A percentile compares a stretch with the other conserved stretches of the same genome.
phyloP scores from a whole-genome alignment of 176 grass and related monocot species.

The Cenchrus purpureus region DNA sequence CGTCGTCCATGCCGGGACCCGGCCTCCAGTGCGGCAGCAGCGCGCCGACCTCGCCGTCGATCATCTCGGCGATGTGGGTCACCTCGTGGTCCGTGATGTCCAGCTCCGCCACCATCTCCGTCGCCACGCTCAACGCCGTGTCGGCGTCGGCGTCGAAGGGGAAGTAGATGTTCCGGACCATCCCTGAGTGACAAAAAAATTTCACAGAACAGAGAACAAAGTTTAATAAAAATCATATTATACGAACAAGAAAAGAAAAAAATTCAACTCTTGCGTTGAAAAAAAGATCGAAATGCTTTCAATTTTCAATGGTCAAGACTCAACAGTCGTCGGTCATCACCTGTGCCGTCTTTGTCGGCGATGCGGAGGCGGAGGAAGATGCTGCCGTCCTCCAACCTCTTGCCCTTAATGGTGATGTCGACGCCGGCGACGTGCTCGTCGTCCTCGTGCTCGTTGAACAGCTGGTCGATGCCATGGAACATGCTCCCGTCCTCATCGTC shows the following conservation, averaged over 20 bases:
- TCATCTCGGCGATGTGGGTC: constrained; percentile 79
- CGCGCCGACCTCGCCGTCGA: constrained; percentile 62
- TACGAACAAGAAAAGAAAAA: not conserved
- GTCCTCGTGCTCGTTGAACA: constrained; percentile 68
- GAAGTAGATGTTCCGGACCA: constrained; percentile 68
- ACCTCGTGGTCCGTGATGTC: constrained; percentile 92
- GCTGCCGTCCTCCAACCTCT: constrained; percentile 59
- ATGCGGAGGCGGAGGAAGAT: constrained; percentile 78
- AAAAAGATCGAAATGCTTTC: not conserved
- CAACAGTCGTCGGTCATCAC: not conserved
- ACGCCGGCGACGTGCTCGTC: constrained; percentile 40
- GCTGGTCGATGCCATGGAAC: constrained; percentile 54
- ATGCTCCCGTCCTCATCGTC: constrained; percentile 21
- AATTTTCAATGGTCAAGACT: constrained; percentile 16
- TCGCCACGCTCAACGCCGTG: constrained; percentile 77
- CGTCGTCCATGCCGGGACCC: constrained; percentile 48
- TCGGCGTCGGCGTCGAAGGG: constrained; percentile 69
- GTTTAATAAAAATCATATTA: not conserved
- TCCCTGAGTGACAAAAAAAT: constrained; percentile 35
- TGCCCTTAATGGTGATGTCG: constrained; percentile 74
- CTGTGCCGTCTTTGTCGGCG: constrained; percentile 56
- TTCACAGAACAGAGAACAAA: not conserved
- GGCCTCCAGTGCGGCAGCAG: constrained; percentile 73
- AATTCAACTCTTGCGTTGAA: not conserved
- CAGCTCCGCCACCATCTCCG: constrained; percentile 81